These are phyloP conservation scores for Neoboletus brunneissimus DNA, from an alignment of 768 basidiomycete species.

Conservation along the genomic window DNA sequence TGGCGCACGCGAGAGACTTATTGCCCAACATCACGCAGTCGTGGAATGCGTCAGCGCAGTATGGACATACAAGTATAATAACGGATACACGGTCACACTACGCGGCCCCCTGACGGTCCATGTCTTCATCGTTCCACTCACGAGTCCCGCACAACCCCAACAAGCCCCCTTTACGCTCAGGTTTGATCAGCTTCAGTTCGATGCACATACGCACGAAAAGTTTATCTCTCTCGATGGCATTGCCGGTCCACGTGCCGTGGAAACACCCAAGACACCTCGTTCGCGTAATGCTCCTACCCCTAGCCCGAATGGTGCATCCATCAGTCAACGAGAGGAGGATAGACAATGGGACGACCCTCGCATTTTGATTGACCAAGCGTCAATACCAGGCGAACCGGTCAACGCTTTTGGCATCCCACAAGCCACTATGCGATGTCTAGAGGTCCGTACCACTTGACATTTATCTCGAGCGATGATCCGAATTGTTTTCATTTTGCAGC, in stretches of 20 bases:
- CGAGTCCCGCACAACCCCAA: slow-evolving; percentile 19
- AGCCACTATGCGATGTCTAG: slow-evolving; percentile 85
- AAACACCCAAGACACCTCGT: slow-evolving; percentile 40
- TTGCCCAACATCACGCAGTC: slow-evolving; percentile 44
- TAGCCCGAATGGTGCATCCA: slow-evolving; percentile 29
- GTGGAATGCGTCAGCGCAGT: slow-evolving; percentile 71
- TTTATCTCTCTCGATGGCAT: slow-evolving; percentile 67
- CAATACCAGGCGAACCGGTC: slow-evolving; percentile 79
- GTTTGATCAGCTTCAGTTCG: slow-evolving; percentile 73
- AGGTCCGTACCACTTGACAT: slow-evolving; percentile 43
- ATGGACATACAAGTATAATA: slow-evolving; percentile 81
- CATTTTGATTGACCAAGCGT: slow-evolving; percentile 54
- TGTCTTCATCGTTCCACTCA: slow-evolving; percentile 39
- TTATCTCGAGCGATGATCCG: background rate
- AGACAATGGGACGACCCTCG: slow-evolving; percentile 67
- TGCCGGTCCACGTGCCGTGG: slow-evolving; percentile 44
- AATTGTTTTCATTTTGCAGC: slow-evolving; percentile 35
- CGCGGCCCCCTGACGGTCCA: slow-evolving; percentile 73
- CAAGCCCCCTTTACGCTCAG: slow-evolving; percentile 42
- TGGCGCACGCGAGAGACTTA: slow-evolving; percentile 68
- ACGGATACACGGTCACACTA: slow-evolving; percentile 75
- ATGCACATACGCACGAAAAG: slow-evolving; percentile 72
- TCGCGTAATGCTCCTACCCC: slow-evolving; percentile 34
- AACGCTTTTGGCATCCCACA: slow-evolving; percentile 88
- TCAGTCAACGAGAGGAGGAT: slow-evolving; percentile 45